Percentiles rank a stretch among this genome's conserved stretches.
Evolutionary conservation across 371 early-diverging fungal genomes (phyloP).

Genomic region (Mucor mucedo): DNA sequence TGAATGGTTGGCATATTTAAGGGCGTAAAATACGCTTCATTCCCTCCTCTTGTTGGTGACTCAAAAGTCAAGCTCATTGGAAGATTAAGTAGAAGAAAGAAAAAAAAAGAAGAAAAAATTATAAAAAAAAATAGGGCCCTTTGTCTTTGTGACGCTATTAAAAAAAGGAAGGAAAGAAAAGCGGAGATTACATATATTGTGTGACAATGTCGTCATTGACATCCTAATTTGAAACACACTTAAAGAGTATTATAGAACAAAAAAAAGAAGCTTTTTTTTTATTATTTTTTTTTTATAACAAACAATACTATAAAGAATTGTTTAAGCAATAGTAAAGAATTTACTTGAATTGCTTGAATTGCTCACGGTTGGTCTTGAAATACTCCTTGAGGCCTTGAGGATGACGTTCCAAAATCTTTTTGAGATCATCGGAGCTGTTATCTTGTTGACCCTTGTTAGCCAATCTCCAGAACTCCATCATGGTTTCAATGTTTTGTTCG

Average conservation of each 20-base stretch:
- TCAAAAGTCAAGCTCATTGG: slow-evolving; percentile 50
- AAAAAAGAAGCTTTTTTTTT: neutral
- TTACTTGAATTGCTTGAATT: slow-evolving; percentile 44
- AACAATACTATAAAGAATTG: neutral
- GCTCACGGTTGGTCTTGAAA: slow-evolving; percentile 43
- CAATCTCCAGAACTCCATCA: slow-evolving; percentile 37
- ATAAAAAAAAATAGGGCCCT: neutral
- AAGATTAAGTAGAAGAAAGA: neutral
- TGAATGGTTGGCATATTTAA: slow-evolving; percentile 35
- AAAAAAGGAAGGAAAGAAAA: slow-evolving; percentile 4
- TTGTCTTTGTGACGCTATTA: slow-evolving; percentile 19
- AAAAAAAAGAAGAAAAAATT: slow-evolving; percentile 1
- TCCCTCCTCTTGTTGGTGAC: slow-evolving; percentile 42
- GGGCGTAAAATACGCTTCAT: slow-evolving; percentile 53
- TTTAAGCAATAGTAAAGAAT: neutral
- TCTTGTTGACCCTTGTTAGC: slow-evolving; percentile 34
- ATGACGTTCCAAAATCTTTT: slow-evolving; percentile 33
- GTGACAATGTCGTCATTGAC: slow-evolving; percentile 19
- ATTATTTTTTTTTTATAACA: neutral
- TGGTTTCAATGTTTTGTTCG: slow-evolving; percentile 28
- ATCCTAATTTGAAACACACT: neutral
- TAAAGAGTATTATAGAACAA: neutral
- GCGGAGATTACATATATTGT: neutral
- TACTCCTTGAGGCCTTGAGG: slow-evolving; percentile 38
- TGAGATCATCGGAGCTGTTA: slow-evolving; percentile 31